Evolutionary conservation across 1,139 yeast genomes (phyloP), one percentile per base, ranked within the genome.

Genomic region (Casaregolazyma lundiana): DNA sequence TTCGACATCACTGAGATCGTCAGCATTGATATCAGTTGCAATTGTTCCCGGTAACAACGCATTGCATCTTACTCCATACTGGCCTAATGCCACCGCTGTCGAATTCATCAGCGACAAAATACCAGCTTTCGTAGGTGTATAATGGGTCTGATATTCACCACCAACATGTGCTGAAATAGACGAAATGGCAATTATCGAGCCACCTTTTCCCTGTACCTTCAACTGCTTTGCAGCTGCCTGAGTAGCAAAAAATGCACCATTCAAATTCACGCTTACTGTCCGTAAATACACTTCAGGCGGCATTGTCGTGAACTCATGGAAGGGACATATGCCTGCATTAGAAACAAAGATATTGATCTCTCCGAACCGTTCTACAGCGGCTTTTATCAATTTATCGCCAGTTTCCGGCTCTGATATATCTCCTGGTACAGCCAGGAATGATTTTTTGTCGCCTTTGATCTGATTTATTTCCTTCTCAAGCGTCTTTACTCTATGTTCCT

Each of bases 81-180:
- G 61, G 0, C 76, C 76, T 29, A 71, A 60, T 1, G 74, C 73
- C 44, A 68, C 66, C 1, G 76, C 76, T 22, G 67, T 64, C 4
- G 73, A 67, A 51, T 72, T 75, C 64, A 70, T 72, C 50, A 72
- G 58, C 8, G 74, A 69, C 43, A 71, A 58, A 35, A 72, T 64
- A n/a, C 75, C 77, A 3, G 75, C 76, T 51, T 72, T 72, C 6
- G 77, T 70, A n/a, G 76, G 73, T 7, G 74, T 70, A 53, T 72
- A 72, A 52, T 71, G 75, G 3, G 71, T 66, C 49, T 71, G 73
- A 15, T 45, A 48, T 20, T 53, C 56, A 11, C 59, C 59, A 8
- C 60, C 60, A 5, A 54, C 54, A 6, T 52, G 47, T 0, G 76
- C 75, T 45, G 72, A 65, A 48, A 72, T 70, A 9, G 56, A 52